Conservation (phyloP, 805 yeast species). For the Candida montana region DNA sequence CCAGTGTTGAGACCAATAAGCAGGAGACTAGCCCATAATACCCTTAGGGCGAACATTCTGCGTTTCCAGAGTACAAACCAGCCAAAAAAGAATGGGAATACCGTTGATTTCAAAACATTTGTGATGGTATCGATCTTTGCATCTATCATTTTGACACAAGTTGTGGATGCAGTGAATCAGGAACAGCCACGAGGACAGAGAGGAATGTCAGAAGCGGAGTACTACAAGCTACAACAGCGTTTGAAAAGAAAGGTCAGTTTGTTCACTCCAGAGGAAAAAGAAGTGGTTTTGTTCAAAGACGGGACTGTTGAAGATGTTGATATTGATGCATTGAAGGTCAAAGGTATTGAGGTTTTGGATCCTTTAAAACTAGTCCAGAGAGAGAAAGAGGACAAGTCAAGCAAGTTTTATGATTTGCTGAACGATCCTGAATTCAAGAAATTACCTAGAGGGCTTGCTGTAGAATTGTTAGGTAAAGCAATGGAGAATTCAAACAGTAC, state of each 20-base stretch:
- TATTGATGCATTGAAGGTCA: slow-evolving; percentile 8
- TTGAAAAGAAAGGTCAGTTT: slow-evolving; percentile 44
- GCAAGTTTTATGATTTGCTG: slow-evolving; percentile 48
- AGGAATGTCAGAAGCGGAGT: slow-evolving; percentile 31
- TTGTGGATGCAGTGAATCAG: slow-evolving; percentile 32
- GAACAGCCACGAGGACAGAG: slow-evolving; percentile 25
- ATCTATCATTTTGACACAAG: slow-evolving; percentile 35
- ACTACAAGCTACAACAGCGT: slow-evolving; percentile 42
- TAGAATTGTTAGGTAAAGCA: slow-evolving; percentile 28
- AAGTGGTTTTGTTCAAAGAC: slow-evolving; percentile 35
- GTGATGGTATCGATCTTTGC: slow-evolving; percentile 40
- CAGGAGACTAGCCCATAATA: neutral
- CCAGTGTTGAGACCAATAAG: slow-evolving; percentile 1
- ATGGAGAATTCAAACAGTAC: slow-evolving; percentile 21
- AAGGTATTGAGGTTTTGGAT: slow-evolving; percentile 37
- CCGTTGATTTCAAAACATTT: slow-evolving; percentile 36
- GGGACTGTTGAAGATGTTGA: slow-evolving; percentile 14
- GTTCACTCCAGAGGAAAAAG: slow-evolving; percentile 37
- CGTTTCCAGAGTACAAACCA: slow-evolving; percentile 5
- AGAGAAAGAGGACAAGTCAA: slow-evolving; percentile 39
- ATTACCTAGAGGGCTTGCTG: slow-evolving; percentile 32
- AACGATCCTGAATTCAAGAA: slow-evolving; percentile 28
- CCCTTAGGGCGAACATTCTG: neutral
- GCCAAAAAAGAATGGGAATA: slow-evolving; percentile 2
- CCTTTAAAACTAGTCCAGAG: slow-evolving; percentile 42